Base-by-base conservation (phyloP, 169 alveolate species). In the Cryptosporidium ubiquitum region DNA sequence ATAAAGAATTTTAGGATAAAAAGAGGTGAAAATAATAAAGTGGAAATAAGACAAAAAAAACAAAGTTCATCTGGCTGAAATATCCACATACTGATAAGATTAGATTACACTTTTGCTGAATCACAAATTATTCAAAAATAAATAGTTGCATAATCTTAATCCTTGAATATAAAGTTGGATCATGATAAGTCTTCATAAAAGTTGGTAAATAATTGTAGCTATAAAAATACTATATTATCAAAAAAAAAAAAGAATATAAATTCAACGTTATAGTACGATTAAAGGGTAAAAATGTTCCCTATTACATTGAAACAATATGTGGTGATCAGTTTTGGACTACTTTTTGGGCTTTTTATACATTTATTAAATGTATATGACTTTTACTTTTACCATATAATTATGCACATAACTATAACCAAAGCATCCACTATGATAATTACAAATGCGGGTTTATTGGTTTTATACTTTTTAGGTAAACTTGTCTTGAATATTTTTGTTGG, bases 371-470 rank as follows among this genome's bases (percentile, higher is more conserved):
- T 55, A 73, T 73, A 73, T 39, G 85, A 73, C n/a, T 73, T 52
- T 29, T n/a, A 73, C 23, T 55, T 73, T 40, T 73, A 39, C 64
- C 85, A 73, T 33, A 58, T 73, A 31, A 73, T 73, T 2, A 73
- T 73, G 85, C 85, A 73, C 42, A 57, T 73, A 73, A 73, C 85
- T 51, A 58, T 52, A 31, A 73, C 85, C 0, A 73, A 73, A 57
- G 70, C 85, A 31, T 73, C 85, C 16, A 55, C 85, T 1, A 73
- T 73, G 68, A 58, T 73, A n/a, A 73, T 73, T 39, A 58, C 71
- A 31, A 73, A 73, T 73, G 51, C 70, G n/a, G 70, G 69, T 12
- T 57, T 73, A n/a, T 52, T 73, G 39, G 23, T 39, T 35, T 31
- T 73, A 40, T 73, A 52, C 47, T 58, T 52, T 18, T 3, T 29